Percentiles rank a stretch among this genome's conserved stretches.
Conservation (phyloP, 495 filamentous ascomycete species). For the Aspergillus cavernicola region DNA sequence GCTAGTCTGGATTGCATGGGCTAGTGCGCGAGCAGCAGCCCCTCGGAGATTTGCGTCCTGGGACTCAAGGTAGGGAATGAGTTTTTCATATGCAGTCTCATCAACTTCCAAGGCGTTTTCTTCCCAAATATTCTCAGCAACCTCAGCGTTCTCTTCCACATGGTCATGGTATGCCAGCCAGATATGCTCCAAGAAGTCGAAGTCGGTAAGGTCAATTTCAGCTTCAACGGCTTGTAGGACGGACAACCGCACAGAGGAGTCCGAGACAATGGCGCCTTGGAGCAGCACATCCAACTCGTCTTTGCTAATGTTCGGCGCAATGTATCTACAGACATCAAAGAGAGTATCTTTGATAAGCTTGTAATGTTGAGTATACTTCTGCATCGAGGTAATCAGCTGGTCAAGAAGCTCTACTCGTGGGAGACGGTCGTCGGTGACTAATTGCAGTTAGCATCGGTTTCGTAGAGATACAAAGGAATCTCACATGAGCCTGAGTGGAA, state of each 20-base stretch:
- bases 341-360: constrained; percentile 91
- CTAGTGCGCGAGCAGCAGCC: constrained; percentile 79
- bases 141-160: constrained; percentile 78
- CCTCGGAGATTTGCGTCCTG: constrained; percentile 75
- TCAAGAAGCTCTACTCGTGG: constrained; percentile 70
- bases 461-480: constrained; percentile 8
- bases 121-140: constrained; percentile 88
- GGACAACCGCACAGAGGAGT: constrained; percentile 76
- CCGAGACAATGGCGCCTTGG: constrained; percentile 69
- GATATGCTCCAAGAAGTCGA: constrained; percentile 81
- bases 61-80: constrained; percentile 75
- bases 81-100: constrained; percentile 55
- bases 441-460: not conserved
- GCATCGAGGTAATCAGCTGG: constrained; percentile 74
- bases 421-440: constrained; percentile 62
- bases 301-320: constrained; percentile 68
- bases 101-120: constrained; percentile 79
- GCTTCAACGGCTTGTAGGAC: constrained; percentile 86
- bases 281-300: constrained; percentile 69
- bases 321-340: constrained; percentile 72
- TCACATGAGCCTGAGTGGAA: constrained; percentile 76
- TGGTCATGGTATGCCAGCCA: constrained; percentile 93
- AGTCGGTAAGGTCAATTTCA: constrained; percentile 85
- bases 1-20: constrained; percentile 61
- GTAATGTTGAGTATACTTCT: constrained; percentile 86